phyloP scores from a whole-genome alignment of 1,284 basidiomycete species.

The Apiotrichum laibachii region DNA sequence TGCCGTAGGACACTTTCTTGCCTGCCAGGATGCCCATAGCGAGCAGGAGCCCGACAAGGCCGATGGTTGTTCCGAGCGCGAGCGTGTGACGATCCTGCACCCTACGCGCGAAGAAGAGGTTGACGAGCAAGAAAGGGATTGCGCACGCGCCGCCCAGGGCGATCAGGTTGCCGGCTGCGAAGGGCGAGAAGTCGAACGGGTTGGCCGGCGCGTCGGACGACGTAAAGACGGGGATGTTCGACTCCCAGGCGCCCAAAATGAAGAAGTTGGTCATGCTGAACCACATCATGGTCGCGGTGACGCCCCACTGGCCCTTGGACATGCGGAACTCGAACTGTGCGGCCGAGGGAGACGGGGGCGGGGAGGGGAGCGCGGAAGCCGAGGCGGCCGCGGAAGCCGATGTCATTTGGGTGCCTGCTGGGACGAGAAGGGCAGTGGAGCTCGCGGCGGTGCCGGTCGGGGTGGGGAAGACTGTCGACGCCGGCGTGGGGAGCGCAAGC shows the following conservation, averaged over 20 bases:
- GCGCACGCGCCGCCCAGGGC: conserved; percentile 14
- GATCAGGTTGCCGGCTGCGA: conserved; percentile 15
- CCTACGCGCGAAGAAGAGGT: conserved; percentile 7
- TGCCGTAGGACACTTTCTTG: conserved; percentile 7
- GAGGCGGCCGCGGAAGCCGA: too few relatives aligned
- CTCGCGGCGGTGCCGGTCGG: too few relatives aligned
- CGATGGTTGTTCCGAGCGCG: conserved; percentile 5
- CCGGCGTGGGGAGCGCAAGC: too few relatives aligned
- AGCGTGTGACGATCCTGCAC: conserved; percentile 16
- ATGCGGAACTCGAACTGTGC: background rate
- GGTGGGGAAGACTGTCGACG: too few relatives aligned
- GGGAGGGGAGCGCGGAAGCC: too few relatives aligned
- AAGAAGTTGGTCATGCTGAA: conserved; percentile 13
- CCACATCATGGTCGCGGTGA: conserved; percentile 9
- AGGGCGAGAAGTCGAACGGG: conserved; percentile 17
- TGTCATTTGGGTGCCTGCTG: too few relatives aligned
- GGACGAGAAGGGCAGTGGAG: too few relatives aligned
- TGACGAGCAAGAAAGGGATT: conserved; percentile 12
- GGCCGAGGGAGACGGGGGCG: too few relatives aligned
- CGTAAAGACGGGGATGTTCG: conserved; percentile 15
- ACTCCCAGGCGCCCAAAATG: conserved; percentile 14
- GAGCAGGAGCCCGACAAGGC: conserved; percentile 3
- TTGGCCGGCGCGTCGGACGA: conserved; percentile 5
- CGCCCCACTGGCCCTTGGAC: conserved; percentile 5
- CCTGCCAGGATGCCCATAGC: conserved; percentile 4